phyloP scores from a whole-genome alignment of 805 yeast genomes.

The Jamesozyma lodderae region DNA sequence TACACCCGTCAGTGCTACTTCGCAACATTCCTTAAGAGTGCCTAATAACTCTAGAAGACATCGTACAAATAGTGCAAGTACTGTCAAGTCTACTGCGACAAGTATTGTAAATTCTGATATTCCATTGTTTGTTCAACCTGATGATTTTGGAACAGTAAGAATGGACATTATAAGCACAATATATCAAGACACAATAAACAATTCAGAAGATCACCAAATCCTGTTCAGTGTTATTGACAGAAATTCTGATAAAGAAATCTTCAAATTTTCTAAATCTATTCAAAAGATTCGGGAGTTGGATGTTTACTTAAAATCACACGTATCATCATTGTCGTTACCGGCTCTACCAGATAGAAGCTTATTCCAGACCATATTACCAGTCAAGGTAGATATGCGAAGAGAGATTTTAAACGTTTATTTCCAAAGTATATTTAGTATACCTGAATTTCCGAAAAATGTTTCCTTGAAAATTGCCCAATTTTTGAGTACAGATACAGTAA shows the following conservation, averaged over 20 bases:
- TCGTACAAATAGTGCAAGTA: slow-evolving; percentile 9
- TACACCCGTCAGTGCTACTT: neutral
- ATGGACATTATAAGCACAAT: slow-evolving; percentile 44
- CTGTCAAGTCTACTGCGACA: slow-evolving; percentile 8
- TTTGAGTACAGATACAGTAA: slow-evolving; percentile 60
- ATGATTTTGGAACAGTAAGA: slow-evolving; percentile 43
- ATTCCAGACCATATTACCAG: slow-evolving; percentile 48
- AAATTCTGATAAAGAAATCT: slow-evolving; percentile 54
- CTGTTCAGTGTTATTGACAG: slow-evolving; percentile 58
- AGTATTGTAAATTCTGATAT: slow-evolving; percentile 28
- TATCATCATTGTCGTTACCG: slow-evolving; percentile 43
- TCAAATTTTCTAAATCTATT: slow-evolving; percentile 61
- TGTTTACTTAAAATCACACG: slow-evolving; percentile 45
- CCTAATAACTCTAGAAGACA: slow-evolving; percentile 3
- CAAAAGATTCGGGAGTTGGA: slow-evolving; percentile 57
- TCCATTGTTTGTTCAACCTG: slow-evolving; percentile 49
- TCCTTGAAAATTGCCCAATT: slow-evolving; percentile 50
- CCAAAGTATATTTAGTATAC: slow-evolving; percentile 44
- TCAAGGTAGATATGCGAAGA: slow-evolving; percentile 54
- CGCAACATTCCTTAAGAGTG: neutral
- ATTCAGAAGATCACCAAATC: slow-evolving; percentile 49
- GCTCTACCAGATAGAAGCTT: slow-evolving; percentile 52
- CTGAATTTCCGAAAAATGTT: slow-evolving; percentile 47
- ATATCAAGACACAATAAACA: slow-evolving; percentile 30
- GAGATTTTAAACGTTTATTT: slow-evolving; percentile 51